Evolutionary conservation across 176 grass and related monocot species (phyloP), one percentile per base, ranked within the genome.

Genomic region (Oryza officinalis): DNA sequence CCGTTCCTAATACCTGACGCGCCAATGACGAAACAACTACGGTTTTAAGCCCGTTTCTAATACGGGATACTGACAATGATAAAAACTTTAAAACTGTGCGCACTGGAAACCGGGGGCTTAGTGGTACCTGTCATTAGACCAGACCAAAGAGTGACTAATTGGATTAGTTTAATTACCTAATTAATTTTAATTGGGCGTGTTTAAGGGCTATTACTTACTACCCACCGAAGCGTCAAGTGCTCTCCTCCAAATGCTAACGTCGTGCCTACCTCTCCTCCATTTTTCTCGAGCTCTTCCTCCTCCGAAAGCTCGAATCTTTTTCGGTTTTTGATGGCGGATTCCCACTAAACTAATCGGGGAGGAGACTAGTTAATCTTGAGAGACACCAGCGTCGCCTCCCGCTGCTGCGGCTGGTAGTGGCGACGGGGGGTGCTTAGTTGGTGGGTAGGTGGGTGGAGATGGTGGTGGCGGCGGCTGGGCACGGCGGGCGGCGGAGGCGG

Each of bases 401-500:
- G 23, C 60, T 69, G 23, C 10, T 45, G 17, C 67, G 54, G 13
- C 67, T 52, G 13, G 25, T 72, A 43, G 75, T 40, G 26, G 73
- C 14, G 28, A 35, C 5, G 33, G 33, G 52, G 10, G 11, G 69
- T 8, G 49, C 25, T 66, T 67, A 46, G 79, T 65, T 81, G 66
- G 78, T 67, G 2, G 79, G 84, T 44, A 37, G 77, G 87, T 71
- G 9, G 77, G 52, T 67, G 93, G 59, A 94, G 96, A 81, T 89
- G 37, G 89, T 99, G 89, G 87, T 88, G 70, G 89, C 92, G 85
- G 96, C 84, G 64, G 88, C 91, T 8, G n/a, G 22, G 20, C 57
- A 6, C n/a, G 59, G 40, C 69, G 74, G 54, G 3, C 71, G 85
- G 71, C 65, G 79, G 28, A 63, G 89, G 80, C 87, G 80, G 13